Conservation (phyloP, 2,329 filamentous ascomycete genomes). For the Aaosphaeria pasadenensis region DNA sequence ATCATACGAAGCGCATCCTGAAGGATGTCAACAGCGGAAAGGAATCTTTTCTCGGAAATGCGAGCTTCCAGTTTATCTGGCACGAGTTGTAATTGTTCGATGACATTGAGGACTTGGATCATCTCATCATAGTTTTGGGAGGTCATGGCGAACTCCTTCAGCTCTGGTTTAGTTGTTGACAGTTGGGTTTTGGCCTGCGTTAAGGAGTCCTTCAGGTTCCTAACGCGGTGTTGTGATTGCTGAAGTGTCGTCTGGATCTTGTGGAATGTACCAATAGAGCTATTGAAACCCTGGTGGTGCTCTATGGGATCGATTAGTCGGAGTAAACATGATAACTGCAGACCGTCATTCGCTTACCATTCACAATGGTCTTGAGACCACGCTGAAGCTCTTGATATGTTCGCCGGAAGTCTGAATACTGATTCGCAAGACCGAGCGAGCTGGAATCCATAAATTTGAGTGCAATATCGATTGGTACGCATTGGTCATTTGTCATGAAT, state of each 20-base stretch:
- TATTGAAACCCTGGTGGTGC: slow-evolving; percentile 98
- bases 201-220: slow-evolving; percentile 79
- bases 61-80: slow-evolving; percentile 90
- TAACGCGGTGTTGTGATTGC: slow-evolving; percentile 79
- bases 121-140: slow-evolving; percentile 91
- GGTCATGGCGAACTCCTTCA: slow-evolving; percentile 82
- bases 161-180: slow-evolving; percentile 80
- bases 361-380: slow-evolving; percentile 90
- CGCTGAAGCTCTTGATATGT: slow-evolving; percentile 88
- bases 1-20: slow-evolving; percentile 83
- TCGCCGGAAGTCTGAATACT: slow-evolving; percentile 79
- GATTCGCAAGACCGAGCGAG: slow-evolving; percentile 86
- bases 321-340: no score
- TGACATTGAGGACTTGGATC: slow-evolving; percentile 75
- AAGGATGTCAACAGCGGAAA: slow-evolving; percentile 87
- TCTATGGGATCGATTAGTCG: slow-evolving; percentile 49
- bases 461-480: slow-evolving; percentile 90
- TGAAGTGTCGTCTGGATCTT: slow-evolving; percentile 96
- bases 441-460: slow-evolving; percentile 91
- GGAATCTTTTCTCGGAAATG: slow-evolving; percentile 93
- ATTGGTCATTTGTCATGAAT: slow-evolving; percentile 83
- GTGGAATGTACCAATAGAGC: slow-evolving; percentile 97
- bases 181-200: slow-evolving; percentile 76
- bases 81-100: slow-evolving; percentile 84
- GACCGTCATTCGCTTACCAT: slow-evolving; percentile 45